phyloP scores from a whole-genome alignment of 2,329 filamentous ascomycete genomes.

The Fusarium brachygibbosum region DNA sequence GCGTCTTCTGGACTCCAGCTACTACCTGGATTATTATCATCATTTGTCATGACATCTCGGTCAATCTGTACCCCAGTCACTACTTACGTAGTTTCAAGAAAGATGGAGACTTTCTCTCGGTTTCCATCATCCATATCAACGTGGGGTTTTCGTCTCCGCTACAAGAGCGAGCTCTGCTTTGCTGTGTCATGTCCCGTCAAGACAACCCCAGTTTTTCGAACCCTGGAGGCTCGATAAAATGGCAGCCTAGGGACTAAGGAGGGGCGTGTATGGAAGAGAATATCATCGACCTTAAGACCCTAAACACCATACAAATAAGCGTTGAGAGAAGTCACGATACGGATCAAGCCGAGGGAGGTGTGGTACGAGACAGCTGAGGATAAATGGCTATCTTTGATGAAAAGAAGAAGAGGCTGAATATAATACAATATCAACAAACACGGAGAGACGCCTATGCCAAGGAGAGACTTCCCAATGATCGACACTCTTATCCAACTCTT shows the following conservation, averaged over 20 bases:
- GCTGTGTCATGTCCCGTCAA: constrained; percentile 6
- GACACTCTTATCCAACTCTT: neutral
- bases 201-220: constrained; percentile 28
- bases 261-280: constrained; percentile 18
- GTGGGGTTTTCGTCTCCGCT: constrained; percentile 25
- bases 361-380: constrained; percentile 12
- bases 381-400: neutral
- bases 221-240: constrained; percentile 22
- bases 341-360: constrained; percentile 19
- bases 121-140: constrained; percentile 30
- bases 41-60: neutral
- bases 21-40: neutral
- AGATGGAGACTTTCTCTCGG: constrained; percentile 18
- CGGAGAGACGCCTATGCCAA: neutral
- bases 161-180: neutral
- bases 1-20: neutral
- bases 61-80: neutral
- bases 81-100: neutral
- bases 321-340: constrained; percentile 26
- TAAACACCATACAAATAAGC: constrained; percentile 20
- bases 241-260: constrained; percentile 12
- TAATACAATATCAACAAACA: neutral
- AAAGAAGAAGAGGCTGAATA: neutral
- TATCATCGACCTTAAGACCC: constrained; percentile 3
- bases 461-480: constrained; percentile 9